phyloP scores from a whole-genome alignment of 345 rosid genomes.

The Odontarrhena argentea region DNA sequence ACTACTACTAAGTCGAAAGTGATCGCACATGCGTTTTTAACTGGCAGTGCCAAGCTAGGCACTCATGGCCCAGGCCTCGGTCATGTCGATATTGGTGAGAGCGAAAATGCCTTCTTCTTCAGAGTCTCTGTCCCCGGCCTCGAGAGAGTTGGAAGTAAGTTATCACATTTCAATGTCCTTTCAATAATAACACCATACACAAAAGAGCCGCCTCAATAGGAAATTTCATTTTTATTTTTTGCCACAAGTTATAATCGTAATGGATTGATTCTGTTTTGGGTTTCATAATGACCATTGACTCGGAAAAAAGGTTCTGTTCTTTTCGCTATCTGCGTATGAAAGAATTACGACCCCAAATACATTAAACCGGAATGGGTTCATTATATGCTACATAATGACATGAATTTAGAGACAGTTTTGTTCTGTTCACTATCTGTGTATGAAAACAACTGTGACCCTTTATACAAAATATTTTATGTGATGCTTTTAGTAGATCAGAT shows the following conservation, averaged over 20 bases:
- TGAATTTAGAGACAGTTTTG: slow-evolving; percentile 1
- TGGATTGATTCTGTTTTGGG: slow-evolving; percentile 10
- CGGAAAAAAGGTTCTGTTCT: slow-evolving; percentile 5
- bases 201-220: background rate
- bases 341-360: slow-evolving; percentile 18
- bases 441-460: slow-evolving; percentile 10
- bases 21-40: slow-evolving; percentile 39
- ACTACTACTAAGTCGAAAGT: slow-evolving; percentile 32
- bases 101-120: slow-evolving; percentile 68
- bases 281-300: background rate
- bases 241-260: background rate
- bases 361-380: no score
- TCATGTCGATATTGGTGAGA: slow-evolving; percentile 63
- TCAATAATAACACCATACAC: background rate
- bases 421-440: slow-evolving; percentile 11
- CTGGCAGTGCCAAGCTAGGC: slow-evolving; percentile 68
- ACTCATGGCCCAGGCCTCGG: slow-evolving; percentile 59
- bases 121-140: slow-evolving; percentile 71
- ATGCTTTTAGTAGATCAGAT: slow-evolving; percentile 48
- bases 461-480: slow-evolving; percentile 4
- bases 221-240: slow-evolving; percentile 11
- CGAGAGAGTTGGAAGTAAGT: slow-evolving; percentile 56
- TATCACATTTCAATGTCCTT: slow-evolving; percentile 11
- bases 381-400: background rate
- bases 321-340: slow-evolving; percentile 12